Percentiles rank a stretch among this genome's conserved stretches.
Evolutionary conservation across 768 basidiomycete genomes (phyloP).

Genomic region (Psilocybe cyanescens): DNA sequence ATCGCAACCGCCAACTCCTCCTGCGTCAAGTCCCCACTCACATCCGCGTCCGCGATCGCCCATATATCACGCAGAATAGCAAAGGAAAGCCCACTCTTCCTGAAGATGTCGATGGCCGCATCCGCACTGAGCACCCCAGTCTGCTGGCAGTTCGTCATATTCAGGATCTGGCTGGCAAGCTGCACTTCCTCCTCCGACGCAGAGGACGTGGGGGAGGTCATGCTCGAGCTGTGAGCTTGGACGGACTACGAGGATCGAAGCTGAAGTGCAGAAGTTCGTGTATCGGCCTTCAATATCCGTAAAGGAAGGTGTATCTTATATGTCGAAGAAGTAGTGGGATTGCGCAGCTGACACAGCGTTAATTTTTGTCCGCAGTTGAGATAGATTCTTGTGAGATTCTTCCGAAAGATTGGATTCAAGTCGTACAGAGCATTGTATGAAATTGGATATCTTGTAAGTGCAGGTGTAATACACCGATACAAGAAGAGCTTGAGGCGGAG

Average conservation of each 20-base stretch:
- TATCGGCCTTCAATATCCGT: not conserved
- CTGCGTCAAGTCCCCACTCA: conserved; percentile 56
- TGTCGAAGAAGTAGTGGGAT: not conserved
- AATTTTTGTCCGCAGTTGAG: not conserved
- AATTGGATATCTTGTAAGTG: not conserved
- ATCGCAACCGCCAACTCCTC: conserved; percentile 57
- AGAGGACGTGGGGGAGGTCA: conserved; percentile 3
- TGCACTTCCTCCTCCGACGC: conserved; percentile 32
- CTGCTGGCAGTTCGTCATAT: conserved; percentile 25
- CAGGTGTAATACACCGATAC: not conserved
- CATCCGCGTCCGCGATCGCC: conserved; percentile 46
- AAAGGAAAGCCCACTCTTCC: conserved; percentile 55
- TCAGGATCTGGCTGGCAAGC: conserved; percentile 32
- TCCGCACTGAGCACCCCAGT: conserved; percentile 36
- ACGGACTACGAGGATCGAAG: not conserved
- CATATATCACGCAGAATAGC: conserved; percentile 61
- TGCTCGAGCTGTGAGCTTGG: not conserved
- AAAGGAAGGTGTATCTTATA: not conserved
- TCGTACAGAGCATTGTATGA: not conserved
- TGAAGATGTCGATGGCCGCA: conserved; percentile 60
- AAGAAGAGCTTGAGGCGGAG: too few relatives aligned
- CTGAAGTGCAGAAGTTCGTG: not conserved
- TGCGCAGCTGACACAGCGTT: conserved; percentile 5
- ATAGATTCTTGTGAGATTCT: not conserved
- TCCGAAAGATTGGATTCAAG: not conserved